These are phyloP conservation scores for Sarocladium brachiariae DNA, from an alignment of 2,329 filamentous ascomycete species.

Conservation along the genomic window DNA sequence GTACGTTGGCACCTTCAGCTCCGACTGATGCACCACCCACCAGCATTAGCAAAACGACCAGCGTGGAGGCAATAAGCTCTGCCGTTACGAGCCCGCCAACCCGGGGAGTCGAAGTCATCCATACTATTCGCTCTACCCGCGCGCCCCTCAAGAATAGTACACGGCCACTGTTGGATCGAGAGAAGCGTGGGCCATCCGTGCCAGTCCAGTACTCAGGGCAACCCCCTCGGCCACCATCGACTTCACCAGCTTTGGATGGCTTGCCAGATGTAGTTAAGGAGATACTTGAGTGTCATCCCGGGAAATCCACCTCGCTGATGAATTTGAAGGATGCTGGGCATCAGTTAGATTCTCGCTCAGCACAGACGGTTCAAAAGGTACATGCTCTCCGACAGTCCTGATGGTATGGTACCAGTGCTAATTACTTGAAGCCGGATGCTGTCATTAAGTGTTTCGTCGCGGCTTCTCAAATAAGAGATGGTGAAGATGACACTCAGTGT, in stretches of 20 bases:
- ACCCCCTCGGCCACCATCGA: not conserved
- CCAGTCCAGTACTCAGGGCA: not conserved
- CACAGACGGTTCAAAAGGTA: too few relatives aligned
- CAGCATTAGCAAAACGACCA: too few relatives aligned
- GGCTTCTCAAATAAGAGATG: not conserved
- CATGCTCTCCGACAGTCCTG: too few relatives aligned
- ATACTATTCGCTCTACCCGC: too few relatives aligned
- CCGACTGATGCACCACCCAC: too few relatives aligned
- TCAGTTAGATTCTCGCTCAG: too few relatives aligned
- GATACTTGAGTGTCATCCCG: not conserved
- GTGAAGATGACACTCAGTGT: not conserved
- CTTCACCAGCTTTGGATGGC: not conserved
- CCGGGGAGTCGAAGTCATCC: too few relatives aligned
- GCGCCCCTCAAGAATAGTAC: too few relatives aligned
- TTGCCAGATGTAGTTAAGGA: not conserved
- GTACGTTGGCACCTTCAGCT: too few relatives aligned
- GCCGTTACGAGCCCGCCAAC: too few relatives aligned
- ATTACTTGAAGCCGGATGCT: conserved; percentile 10
- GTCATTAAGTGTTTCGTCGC: not conserved
- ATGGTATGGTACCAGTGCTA: not conserved
- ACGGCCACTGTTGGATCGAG: too few relatives aligned
- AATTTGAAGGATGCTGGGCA: not conserved
- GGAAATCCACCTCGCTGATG: not conserved
- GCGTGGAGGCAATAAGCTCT: too few relatives aligned
- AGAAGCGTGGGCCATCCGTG: not conserved